Evolutionary conservation across 768 basidiomycete genomes (phyloP).

Genomic region (Dioszegia aurantiaca): DNA sequence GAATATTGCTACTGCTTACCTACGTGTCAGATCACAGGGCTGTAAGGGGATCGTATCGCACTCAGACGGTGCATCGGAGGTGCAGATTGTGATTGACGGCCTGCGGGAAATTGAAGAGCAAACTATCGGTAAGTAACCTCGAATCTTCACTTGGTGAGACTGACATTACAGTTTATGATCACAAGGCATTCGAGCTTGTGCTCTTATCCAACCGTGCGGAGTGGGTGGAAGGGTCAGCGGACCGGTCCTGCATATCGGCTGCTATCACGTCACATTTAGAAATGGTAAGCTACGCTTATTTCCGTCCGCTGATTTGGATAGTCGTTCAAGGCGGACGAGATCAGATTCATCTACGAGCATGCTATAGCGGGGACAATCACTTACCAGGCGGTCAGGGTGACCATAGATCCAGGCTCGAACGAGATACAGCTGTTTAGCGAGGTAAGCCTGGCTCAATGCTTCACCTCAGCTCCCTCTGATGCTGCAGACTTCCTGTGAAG

Average conservation of each 20-base stretch:
- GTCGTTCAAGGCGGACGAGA: background rate
- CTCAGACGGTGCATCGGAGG: constrained; percentile 1
- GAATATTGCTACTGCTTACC: constrained; percentile 69
- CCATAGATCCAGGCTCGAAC: background rate
- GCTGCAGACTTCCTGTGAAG: constrained; percentile 7
- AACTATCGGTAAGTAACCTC: constrained; percentile 6
- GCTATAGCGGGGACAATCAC: constrained; percentile 1
- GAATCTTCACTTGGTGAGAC: background rate
- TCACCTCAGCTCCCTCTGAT: background rate
- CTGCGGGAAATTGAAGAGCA: constrained; percentile 29
- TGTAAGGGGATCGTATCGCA: background rate
- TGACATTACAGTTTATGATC: constrained; percentile 70
- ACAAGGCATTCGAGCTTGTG: constrained; percentile 64
- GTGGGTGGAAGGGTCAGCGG: constrained; percentile 61
- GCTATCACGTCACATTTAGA: background rate
- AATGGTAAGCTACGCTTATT: background rate
- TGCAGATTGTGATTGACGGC: constrained; percentile 23
- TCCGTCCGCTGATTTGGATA: background rate
- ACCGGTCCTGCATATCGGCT: background rate
- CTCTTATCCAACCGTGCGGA: constrained; percentile 56
- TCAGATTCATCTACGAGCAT: constrained; percentile 7
- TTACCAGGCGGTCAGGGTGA: background rate
- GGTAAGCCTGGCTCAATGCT: background rate
- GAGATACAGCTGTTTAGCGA: background rate
- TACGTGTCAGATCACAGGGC: constrained; percentile 58